Evolutionary conservation across 2,329 filamentous ascomycete genomes (phyloP).

Genomic region (Pseudodiploospora longispora): DNA sequence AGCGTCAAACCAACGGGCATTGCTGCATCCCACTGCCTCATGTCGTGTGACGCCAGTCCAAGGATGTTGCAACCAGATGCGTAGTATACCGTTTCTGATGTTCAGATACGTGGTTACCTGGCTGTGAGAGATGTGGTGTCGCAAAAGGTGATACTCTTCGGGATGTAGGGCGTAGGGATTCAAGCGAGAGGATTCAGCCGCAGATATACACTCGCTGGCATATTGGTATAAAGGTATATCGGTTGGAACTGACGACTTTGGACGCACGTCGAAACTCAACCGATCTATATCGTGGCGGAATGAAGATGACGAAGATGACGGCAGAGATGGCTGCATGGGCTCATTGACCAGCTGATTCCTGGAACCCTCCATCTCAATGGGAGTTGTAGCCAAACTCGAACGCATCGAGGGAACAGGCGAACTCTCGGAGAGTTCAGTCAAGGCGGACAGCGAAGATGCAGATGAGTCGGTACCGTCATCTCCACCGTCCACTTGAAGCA

Average conservation of each 20-base stretch:
- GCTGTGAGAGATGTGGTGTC: conserved; percentile 72
- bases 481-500: conserved; percentile 10
- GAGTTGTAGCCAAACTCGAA: conserved; percentile 58
- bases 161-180: conserved; percentile 83
- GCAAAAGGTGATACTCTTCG: conserved; percentile 73
- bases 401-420: conserved; percentile 45
- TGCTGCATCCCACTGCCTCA: conserved; percentile 86
- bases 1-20: conserved; percentile 79
- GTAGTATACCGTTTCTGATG: conserved; percentile 86
- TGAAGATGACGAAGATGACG: conserved; percentile 18
- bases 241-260: conserved; percentile 76
- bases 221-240: conserved; percentile 68
- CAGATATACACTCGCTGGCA: conserved; percentile 82
- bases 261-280: conserved; percentile 51
- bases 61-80: conserved; percentile 83
- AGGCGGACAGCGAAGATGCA: conserved; percentile 43
- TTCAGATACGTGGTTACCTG: conserved; percentile 96
- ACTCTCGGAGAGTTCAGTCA: conserved; percentile 48
- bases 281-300: conserved; percentile 25
- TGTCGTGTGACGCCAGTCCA: conserved; percentile 71
- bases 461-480: conserved; percentile 30
- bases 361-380: conserved; percentile 33
- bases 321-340: conserved; percentile 9
- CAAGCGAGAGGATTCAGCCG: conserved; percentile 80
- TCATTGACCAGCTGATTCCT: conserved; percentile 15